Base-by-base conservation (phyloP, 2,329 filamentous ascomycete genomes). In the Calonectria hongkongensis region DNA sequence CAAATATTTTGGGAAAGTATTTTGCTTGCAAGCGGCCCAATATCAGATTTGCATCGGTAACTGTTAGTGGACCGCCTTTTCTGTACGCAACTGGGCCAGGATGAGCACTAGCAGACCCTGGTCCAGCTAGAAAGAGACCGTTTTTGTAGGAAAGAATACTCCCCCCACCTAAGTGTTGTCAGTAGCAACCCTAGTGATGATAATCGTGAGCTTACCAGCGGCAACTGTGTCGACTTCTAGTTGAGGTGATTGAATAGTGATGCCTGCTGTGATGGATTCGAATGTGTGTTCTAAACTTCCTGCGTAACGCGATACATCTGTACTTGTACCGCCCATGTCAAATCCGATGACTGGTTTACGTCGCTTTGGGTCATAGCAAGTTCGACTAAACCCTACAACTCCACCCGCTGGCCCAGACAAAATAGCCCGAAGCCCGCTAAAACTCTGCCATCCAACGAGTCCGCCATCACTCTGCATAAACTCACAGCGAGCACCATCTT, bases 201-300 rank as follows among this genome's bases (percentile, higher is more conserved):
- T 4, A 21, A 8, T 4, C 12, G 10, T 12, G 36, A 2, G 62
- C 68, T 50, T 51, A 68, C 64, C 66, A 16, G 66, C 66, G 9
- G 66, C 66, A 33, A 68, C 66, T 15, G 94, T 96, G 80, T 94
- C 94, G 81, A 96, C 95, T 77, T 96, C 94, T 0, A 96, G 88
- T 79, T 95, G 94, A 0, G 94, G 94, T 1, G 92, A 93, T 74
- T 95, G 94, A 16, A 96, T 94, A 1, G 93, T 92, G 1, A 96
- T 91, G 12, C 94, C 94, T 0, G 94, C 94, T 0, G 93, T 95
- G 0, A 92, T 95, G 0, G 93, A 95, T 79, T 95, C 94, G 72
- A 95, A 95, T 0, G 85, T 80, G 47, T 87, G 84, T 39, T 86
- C 85, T 33, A 83, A 83, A 3, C 80, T 80, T 1, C 85, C 85